Evolutionary conservation across 441 rosid species (phyloP).

Genomic region (Gossypium schwendimanii): DNA sequence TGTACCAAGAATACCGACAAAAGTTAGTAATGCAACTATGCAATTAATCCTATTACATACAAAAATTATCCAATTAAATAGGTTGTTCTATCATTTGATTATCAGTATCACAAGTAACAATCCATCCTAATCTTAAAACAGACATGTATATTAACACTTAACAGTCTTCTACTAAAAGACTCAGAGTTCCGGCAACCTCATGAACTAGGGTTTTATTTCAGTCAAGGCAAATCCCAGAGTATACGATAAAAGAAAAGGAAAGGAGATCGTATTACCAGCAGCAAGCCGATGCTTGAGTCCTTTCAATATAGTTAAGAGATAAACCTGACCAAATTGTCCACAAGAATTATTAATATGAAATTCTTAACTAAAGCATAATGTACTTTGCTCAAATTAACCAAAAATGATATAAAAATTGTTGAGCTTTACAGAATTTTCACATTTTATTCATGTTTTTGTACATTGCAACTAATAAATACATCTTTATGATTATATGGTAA

Average conservation of each 20-base stretch:
- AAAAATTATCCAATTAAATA: neutral
- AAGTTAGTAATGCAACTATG: slow-evolving; percentile 7
- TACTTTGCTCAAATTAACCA: neutral
- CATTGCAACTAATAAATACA: neutral
- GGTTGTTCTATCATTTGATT: neutral
- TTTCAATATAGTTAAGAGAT: slow-evolving; percentile 69
- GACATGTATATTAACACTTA: neutral
- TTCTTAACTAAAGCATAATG: neutral
- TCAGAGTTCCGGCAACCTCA: neutral
- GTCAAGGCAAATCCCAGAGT: neutral
- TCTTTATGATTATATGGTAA: neutral
- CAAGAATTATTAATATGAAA: slow-evolving; percentile 2
- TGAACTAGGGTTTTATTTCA: neutral
- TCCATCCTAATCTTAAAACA: neutral
- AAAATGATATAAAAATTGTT: neutral
- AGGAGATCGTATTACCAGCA: slow-evolving; percentile 53
- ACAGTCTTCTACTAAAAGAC: neutral
- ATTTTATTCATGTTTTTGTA: neutral
- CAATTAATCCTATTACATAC: neutral
- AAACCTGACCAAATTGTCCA: slow-evolving; percentile 50
- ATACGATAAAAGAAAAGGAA: neutral
- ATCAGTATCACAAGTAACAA: neutral
- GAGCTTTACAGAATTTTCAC: neutral
- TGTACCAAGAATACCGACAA: slow-evolving; percentile 8
- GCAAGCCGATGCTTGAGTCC: slow-evolving; percentile 94